These are phyloP conservation scores for Oryza brachyantha DNA, from an alignment of 176 grass and related monocot species.

Conservation along the genomic window DNA sequence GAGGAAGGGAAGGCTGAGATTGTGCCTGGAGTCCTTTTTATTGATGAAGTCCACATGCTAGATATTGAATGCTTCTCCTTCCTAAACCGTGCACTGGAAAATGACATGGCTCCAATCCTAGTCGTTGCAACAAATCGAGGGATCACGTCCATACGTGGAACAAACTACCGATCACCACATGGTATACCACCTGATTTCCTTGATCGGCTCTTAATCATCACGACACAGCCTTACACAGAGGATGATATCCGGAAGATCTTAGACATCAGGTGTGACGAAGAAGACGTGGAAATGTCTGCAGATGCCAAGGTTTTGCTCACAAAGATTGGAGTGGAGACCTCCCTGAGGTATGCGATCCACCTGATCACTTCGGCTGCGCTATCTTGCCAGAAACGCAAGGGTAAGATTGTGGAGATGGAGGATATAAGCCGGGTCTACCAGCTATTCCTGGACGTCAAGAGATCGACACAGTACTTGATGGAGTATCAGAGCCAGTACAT, in stretches of 20 bases:
- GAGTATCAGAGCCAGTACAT: constrained; percentile 92
- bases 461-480: constrained; percentile 84
- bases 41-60: constrained; percentile 97
- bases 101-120: constrained; percentile 91
- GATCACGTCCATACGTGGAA: constrained; percentile 81
- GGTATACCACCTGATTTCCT: constrained; percentile 93
- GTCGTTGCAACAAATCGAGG: constrained; percentile 88
- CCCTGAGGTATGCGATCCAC: constrained; percentile 81
- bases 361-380: constrained; percentile 70
- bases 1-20: constrained; percentile 98
- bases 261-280: constrained; percentile 74
- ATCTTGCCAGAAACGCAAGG: constrained; percentile 81
- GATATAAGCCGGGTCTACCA: constrained; percentile 86
- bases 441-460: constrained; percentile 91
- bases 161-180: constrained; percentile 77
- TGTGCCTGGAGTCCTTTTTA: constrained; percentile 85
- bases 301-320: constrained; percentile 86
- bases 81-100: constrained; percentile 81
- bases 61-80: constrained; percentile 97
- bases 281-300: constrained; percentile 82
- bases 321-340: constrained; percentile 86
- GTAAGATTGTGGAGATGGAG: constrained; percentile 85
- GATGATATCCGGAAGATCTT: constrained; percentile 77
- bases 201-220: constrained; percentile 70
- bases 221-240: constrained; percentile 62